These are phyloP conservation scores for Abelmoschus esculentus DNA, from an alignment of 345 rosid species.

Conservation along the genomic window DNA sequence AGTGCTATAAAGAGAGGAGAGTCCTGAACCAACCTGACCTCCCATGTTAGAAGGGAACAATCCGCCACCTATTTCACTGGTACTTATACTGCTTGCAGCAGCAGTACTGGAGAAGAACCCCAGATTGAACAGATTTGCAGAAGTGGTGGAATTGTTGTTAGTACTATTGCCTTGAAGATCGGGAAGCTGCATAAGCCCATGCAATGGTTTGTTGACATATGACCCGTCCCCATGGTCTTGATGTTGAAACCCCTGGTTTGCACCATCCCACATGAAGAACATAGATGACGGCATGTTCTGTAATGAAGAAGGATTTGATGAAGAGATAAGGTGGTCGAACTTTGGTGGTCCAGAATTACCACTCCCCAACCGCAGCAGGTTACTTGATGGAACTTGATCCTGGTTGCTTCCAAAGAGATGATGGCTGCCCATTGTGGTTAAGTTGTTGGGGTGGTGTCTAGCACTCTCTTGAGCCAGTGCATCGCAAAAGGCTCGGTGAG, in stretches of 20 bases:
- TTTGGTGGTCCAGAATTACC: slow-evolving; percentile 17
- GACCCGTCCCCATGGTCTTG: slow-evolving; percentile 14
- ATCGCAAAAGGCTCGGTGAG: slow-evolving; percentile 85
- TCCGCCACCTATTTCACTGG: slow-evolving; percentile 12
- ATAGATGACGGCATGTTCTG: slow-evolving; percentile 18
- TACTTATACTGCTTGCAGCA: slow-evolving; percentile 20
- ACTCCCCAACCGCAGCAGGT: slow-evolving; percentile 44
- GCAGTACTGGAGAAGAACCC: slow-evolving; percentile 41
- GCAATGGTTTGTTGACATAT: slow-evolving; percentile 27
- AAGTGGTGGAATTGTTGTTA: slow-evolving; percentile 12
- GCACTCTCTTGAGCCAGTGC: slow-evolving; percentile 74
- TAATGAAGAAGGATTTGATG: slow-evolving; percentile 30
- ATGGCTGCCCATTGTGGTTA: slow-evolving; percentile 39
- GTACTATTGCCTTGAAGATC: slow-evolving; percentile 27
- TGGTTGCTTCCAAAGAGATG: slow-evolving; percentile 41
- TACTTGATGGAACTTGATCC: slow-evolving; percentile 19
- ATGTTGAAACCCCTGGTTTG: too few species aligned
- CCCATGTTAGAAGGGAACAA: slow-evolving; percentile 14
- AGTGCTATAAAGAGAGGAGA: slow-evolving; percentile 30
- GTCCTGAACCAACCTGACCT: background rate
- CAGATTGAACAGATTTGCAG: slow-evolving; percentile 44
- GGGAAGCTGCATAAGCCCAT: slow-evolving; percentile 48
- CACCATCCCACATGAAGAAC: too few species aligned
- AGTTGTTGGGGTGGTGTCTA: slow-evolving; percentile 50
- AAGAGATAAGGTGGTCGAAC: slow-evolving; percentile 40